Evolutionary conservation across 768 basidiomycete species (phyloP), one percentile per base, ranked within the genome.

Genomic region (Calocybe indica): DNA sequence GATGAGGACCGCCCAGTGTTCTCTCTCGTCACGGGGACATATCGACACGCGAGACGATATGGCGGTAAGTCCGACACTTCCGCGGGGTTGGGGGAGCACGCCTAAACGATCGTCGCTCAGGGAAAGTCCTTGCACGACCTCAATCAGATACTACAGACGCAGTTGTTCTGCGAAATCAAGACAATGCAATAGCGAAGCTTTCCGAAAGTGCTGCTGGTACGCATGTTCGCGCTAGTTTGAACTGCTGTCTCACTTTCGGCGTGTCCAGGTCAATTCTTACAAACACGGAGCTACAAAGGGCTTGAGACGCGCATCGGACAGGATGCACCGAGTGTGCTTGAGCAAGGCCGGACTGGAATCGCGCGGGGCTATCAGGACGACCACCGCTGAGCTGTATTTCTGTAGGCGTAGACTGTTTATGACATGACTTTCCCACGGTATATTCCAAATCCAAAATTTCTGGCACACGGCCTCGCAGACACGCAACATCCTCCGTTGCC

Each of bases 281-380:
- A 85, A 29, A 68, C 69, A 11, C 78, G 93, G 40, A 80, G 78
- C 0, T 98, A 86, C 66, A 79, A 75, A 37, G 95, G 95, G 1
- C 70, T 97, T 22, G 94, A 97, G 49, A 67, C 79, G 14, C 75
- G 87, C 7, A 56, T 84, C 8, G 92, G 90, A 0, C 71, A 88
- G 61, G 90, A 95, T 57, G 76, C 72, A 1, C 93, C 94, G 0
- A 79, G 86, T 52, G 62, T 84, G 36, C 63, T 98, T 49, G 91
- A 96, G 66, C 88, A 95, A 62, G 95, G 95, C 0, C 69, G 92
- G 40, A 88, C 79, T 54, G 95, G 95, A 5, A 85, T 95, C 40
- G 92, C 95, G 35, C 77, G 85, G 52, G 91, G 88, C 7, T 97
- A 98, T 62, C 76, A 76, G 40, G 85, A 88, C 50, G 75, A 75